Conservation (phyloP, 768 basidiomycete species). For the Pleurotus djamor region DNA sequence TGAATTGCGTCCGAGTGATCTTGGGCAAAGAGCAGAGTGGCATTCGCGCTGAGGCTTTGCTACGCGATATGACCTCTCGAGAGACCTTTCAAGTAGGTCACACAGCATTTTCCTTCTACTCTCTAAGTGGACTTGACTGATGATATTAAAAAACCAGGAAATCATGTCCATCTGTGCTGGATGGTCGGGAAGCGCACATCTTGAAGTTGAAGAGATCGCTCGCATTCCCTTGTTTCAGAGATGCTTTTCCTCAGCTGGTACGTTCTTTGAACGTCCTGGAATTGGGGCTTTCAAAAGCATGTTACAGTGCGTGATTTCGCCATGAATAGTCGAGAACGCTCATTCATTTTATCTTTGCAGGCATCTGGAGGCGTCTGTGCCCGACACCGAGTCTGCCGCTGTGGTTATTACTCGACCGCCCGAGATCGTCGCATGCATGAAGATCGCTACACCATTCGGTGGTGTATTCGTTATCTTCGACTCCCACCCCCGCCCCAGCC, state of each 20-base stretch:
- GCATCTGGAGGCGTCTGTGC: slow-evolving; percentile 18
- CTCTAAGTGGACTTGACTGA: background rate
- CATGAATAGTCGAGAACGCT: background rate
- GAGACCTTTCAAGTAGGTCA: slow-evolving; percentile 32
- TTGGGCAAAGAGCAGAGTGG: slow-evolving; percentile 34
- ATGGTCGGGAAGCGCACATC: slow-evolving; percentile 8
- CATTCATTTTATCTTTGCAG: slow-evolving; percentile 13
- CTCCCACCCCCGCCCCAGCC: slow-evolving; percentile 59
- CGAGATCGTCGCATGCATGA: slow-evolving; percentile 60
- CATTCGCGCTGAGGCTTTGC: slow-evolving; percentile 20
- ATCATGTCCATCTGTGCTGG: slow-evolving; percentile 10
- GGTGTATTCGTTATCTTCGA: slow-evolving; percentile 61
- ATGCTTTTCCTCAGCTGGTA: background rate
- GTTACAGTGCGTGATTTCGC: background rate
- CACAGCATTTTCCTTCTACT: background rate
- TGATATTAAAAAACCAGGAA: background rate
- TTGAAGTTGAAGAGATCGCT: slow-evolving; percentile 6
- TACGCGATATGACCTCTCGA: slow-evolving; percentile 28
- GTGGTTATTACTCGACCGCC: slow-evolving; percentile 68
- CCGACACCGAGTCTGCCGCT: slow-evolving; percentile 24
- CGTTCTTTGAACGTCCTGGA: slow-evolving; percentile 1
- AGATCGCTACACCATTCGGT: slow-evolving; percentile 26
- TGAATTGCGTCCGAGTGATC: slow-evolving; percentile 59
- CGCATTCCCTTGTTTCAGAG: slow-evolving; percentile 1
- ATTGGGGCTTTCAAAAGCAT: slow-evolving; percentile 3